Percentiles rank a stretch among this genome's conserved stretches.
phyloP scores from a whole-genome alignment of 305 asterid species.

The Stenogyne calaminthoides region DNA sequence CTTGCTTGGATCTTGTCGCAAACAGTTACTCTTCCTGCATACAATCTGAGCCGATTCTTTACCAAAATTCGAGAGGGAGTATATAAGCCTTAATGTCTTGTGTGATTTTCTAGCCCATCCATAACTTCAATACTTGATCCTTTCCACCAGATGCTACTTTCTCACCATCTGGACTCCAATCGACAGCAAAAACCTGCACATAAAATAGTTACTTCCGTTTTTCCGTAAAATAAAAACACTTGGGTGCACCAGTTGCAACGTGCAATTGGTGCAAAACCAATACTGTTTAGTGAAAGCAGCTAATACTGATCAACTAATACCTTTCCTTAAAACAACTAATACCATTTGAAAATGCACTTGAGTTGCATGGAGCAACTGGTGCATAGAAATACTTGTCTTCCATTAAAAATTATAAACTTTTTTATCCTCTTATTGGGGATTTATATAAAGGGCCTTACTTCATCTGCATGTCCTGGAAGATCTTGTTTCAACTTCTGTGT shows the following conservation, averaged over 20 bases:
- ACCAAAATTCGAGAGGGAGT: not conserved
- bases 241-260: too few relatives aligned
- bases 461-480: slow-evolving; percentile 99
- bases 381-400: too few relatives aligned
- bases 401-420: not conserved
- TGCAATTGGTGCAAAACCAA: too few relatives aligned
- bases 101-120: slow-evolving; percentile 72
- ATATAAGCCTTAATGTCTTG: not conserved
- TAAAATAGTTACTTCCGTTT: not conserved
- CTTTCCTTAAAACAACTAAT: too few relatives aligned
- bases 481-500: slow-evolving; percentile 88
- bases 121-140: slow-evolving; percentile 80
- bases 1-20: not conserved
- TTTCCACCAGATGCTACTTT: slow-evolving; percentile 97
- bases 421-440: not conserved
- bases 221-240: not conserved
- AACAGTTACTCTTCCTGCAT: not conserved
- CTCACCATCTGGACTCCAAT: slow-evolving; percentile 99
- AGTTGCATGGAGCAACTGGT: too few relatives aligned
- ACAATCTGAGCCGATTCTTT: not conserved
- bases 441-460: slow-evolving; percentile 48
- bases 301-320: too few relatives aligned
- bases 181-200: slow-evolving; percentile 89
- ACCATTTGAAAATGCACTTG: too few relatives aligned
- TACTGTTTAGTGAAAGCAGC: too few relatives aligned